These are phyloP conservation scores for Hypoxylon sp. DNA, from an alignment of 2,329 filamentous ascomycete genomes.

Conservation along the genomic window DNA sequence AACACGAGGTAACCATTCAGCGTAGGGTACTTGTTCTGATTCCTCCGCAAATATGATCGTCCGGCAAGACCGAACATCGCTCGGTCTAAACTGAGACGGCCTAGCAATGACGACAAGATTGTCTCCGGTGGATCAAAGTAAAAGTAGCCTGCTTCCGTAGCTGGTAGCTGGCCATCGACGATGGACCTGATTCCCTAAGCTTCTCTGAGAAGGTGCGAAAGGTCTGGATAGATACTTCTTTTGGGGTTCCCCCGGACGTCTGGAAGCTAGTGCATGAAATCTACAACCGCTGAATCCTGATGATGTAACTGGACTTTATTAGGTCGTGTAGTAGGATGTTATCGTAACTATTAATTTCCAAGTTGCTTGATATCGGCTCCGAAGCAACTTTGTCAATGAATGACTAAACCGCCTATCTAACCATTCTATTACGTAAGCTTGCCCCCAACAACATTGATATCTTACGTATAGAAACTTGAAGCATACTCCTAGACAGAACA, in stretches of 20 bases:
- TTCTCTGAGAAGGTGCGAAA: slow-evolving; percentile 7
- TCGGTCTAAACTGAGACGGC: slow-evolving; percentile 1
- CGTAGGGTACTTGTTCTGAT: neutral
- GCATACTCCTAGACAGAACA: slow-evolving; percentile 15
- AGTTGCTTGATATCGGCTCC: slow-evolving; percentile 9
- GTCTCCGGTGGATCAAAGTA: slow-evolving; percentile 21
- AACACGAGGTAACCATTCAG: slow-evolving; percentile 4
- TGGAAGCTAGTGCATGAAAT: slow-evolving; percentile 2
- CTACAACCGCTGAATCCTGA: slow-evolving; percentile 16
- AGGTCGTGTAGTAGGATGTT: slow-evolving; percentile 5
- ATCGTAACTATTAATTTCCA: slow-evolving; percentile 12
- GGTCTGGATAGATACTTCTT: neutral
- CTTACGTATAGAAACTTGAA: neutral
- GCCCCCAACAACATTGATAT: neutral
- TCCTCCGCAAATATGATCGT: slow-evolving; percentile 1
- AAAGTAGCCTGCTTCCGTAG: slow-evolving; percentile 21
- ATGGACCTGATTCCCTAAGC: slow-evolving; percentile 19
- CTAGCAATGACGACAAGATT: slow-evolving; percentile 27
- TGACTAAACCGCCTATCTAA: slow-evolving; percentile 9
- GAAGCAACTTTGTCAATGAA: slow-evolving; percentile 6
- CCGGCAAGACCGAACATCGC: neutral
- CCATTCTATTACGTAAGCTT: slow-evolving; percentile 5
- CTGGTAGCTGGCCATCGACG: slow-evolving; percentile 16
- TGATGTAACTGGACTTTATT: slow-evolving; percentile 10
- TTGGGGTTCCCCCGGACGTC: slow-evolving; percentile 3